Evolutionary conservation across 2,329 filamentous ascomycete genomes (phyloP).

Genomic region (Apiospora sp.): DNA sequence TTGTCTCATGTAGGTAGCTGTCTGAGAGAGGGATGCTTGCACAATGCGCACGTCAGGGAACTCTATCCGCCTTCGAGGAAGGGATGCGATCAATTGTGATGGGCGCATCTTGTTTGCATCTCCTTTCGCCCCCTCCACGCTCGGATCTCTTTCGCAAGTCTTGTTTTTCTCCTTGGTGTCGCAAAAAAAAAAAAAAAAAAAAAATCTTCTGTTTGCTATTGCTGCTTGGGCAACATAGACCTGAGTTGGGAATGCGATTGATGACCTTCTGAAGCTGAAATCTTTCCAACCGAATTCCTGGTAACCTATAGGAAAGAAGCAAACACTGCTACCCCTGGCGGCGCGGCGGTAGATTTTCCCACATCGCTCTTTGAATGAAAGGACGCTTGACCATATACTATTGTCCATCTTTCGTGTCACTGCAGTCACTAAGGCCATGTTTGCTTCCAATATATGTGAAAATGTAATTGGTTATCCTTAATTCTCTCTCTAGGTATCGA

Average conservation of each 20-base stretch:
- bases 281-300: background rate
- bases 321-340: background rate
- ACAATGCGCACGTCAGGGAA: slow-evolving; percentile 14
- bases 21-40: slow-evolving; percentile 9
- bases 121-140: background rate
- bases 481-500: slow-evolving; percentile 2
- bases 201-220: background rate
- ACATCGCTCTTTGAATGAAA: background rate
- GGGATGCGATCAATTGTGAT: background rate
- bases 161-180: background rate
- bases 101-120: background rate
- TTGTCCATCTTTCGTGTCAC: background rate
- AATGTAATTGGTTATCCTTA: background rate
- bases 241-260: background rate
- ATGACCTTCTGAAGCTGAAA: slow-evolving; percentile 2
- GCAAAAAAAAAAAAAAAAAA: no score
- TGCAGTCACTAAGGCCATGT: background rate
- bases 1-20: slow-evolving; percentile 11
- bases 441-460: background rate
- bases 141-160: background rate
- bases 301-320: slow-evolving; percentile 12
- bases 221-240: background rate
- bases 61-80: background rate
- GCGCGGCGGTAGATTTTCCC: background rate
- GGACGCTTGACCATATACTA: background rate